These are phyloP conservation scores for Populus hybrid DNA, from an alignment of 441 rosid genomes.

Conservation along the genomic window DNA sequence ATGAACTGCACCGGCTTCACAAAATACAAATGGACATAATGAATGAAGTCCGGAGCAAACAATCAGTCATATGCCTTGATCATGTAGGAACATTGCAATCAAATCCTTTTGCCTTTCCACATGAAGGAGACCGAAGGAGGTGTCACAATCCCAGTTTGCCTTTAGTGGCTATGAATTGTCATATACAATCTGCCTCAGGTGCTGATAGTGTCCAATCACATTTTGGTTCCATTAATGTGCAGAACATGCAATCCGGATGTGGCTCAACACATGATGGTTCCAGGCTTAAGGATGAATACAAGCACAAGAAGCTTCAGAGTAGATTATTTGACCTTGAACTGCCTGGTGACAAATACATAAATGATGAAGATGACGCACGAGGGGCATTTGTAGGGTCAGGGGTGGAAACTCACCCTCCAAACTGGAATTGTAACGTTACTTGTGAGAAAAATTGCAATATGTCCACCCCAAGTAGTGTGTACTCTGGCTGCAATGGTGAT, in stretches of 20 bases:
- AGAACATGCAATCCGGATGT: constrained; percentile 24
- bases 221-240: constrained; percentile 18
- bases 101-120: constrained; percentile 23
- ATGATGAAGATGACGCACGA: constrained; percentile 26
- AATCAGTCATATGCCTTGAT: constrained; percentile 27
- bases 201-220: constrained; percentile 26
- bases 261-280: constrained; percentile 16
- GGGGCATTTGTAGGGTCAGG: constrained; percentile 28
- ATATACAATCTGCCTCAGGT: constrained; percentile 14
- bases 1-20: constrained; percentile 73
- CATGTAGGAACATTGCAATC: constrained; percentile 19
- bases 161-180: constrained; percentile 14
- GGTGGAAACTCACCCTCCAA: constrained; percentile 14
- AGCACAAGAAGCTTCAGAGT: constrained; percentile 26
- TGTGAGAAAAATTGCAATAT: constrained; percentile 12
- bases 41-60: constrained; percentile 56
- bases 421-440: constrained; percentile 12
- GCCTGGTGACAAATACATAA: constrained; percentile 35
- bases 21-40: constrained; percentile 58
- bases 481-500: constrained; percentile 24
- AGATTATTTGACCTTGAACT: constrained; percentile 41
- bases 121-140: constrained; percentile 17
- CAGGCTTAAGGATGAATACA: constrained; percentile 23
- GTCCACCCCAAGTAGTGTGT: constrained; percentile 6
- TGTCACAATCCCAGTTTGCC: constrained; percentile 16